Conservation (phyloP, 768 basidiomycete species). For the Termitomyces sp. region DNA sequence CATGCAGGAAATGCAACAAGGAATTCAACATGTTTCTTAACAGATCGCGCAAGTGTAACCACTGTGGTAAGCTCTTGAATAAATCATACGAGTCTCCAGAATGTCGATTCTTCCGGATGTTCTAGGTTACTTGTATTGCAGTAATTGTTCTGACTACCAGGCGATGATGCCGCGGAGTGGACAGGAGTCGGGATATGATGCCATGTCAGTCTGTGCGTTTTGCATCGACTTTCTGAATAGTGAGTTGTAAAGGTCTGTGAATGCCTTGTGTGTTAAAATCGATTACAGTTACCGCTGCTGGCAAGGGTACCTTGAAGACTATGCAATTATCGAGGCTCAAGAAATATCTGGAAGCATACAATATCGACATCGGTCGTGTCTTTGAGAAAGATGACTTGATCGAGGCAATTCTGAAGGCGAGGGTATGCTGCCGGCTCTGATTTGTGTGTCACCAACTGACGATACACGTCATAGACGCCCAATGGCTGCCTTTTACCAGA, state of each 20-base stretch:
- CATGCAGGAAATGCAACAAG: constrained; percentile 69
- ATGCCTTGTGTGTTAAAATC: constrained; percentile 4
- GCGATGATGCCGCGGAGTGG: constrained; percentile 71
- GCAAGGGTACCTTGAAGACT: constrained; percentile 50
- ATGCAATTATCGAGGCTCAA: constrained; percentile 60
- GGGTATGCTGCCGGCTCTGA: constrained; percentile 35
- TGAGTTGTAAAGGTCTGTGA: constrained; percentile 28
- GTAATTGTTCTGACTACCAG: constrained; percentile 71
- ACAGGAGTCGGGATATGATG: constrained; percentile 56
- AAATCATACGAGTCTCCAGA: background rate
- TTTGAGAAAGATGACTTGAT: constrained; percentile 81
- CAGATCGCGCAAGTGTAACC: constrained; percentile 64
- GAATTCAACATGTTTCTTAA: constrained; percentile 69
- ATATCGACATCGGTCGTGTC: constrained; percentile 56
- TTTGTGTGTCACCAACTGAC: background rate
- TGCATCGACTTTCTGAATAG: constrained; percentile 71
- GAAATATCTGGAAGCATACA: constrained; percentile 69
- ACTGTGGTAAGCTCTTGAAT: constrained; percentile 55
- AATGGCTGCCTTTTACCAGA: constrained; percentile 59
- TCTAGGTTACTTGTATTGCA: constrained; percentile 70
- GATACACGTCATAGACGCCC: constrained; percentile 34
- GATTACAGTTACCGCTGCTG: constrained; percentile 63
- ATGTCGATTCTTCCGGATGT: constrained; percentile 3
- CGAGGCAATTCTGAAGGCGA: constrained; percentile 52
- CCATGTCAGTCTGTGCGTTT: constrained; percentile 63